Evolutionary conservation across 2,329 filamentous ascomycete species (phyloP), one percentile per base, ranked within the genome.

Genomic region (Ascochyta clinopodiicola): DNA sequence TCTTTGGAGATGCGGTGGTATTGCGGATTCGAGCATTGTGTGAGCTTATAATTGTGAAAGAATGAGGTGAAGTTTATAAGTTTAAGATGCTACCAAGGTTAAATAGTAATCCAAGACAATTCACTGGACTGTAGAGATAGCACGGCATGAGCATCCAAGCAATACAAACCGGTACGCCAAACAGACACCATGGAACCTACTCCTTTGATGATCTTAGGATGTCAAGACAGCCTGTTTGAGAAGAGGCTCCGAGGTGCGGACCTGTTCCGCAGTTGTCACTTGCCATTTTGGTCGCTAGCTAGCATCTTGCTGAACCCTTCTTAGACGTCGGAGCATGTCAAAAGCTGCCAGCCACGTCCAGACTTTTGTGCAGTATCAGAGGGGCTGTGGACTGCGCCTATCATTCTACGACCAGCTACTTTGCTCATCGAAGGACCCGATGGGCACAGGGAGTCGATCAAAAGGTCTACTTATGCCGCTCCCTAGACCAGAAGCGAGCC

Each of bases 21-120:
- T 71, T 5, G 67, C 62, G 19, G 56, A 45, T 54, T 70, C 67
- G 29, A 69, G 63, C 62, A 63, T 67, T 5, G n/a, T 56, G 34
- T 6, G 8, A 10, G 3, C 15, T 25, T 21, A 3, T 4, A 31
- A 31, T 13, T 5, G 29, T 31, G 4, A 13, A 25, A 38, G 4
- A 12, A 10, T 15, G 6, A 5, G 4, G 21, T 31, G n/a, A 8
- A 12, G 10, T 31, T 22, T 19, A 17, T 17, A n/a, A n/a, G 4
- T 19, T n/a, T n/a, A n/a, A 9, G 4, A 27, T 19, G 25, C 25
- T 32, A 27, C 25, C 12, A 17, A 6, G 29, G 5, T 40, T 40
- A 29, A 29, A 6, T 40, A 35, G 21, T 40, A 27, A 19, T 32
- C 24, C 2, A 39, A 8, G 25, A 25, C 19, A 17, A 34, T 35